Evolutionary conservation across 306 rosid genomes (phyloP), one percentile per base, ranked within the genome.

Genomic region (Delonix regia): DNA sequence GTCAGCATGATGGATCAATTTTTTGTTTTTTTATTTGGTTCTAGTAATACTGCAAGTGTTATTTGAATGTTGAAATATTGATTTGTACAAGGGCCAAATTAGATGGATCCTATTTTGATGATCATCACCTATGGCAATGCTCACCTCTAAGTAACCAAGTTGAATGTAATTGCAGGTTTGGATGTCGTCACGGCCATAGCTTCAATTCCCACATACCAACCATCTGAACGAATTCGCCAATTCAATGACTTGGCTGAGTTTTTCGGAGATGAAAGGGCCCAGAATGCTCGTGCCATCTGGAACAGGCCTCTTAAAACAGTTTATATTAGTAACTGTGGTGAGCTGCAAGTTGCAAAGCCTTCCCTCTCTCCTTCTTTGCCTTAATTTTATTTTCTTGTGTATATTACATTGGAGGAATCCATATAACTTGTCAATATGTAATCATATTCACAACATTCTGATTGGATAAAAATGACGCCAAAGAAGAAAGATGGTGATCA

Each of bases 271-370:
- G 95, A 81, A 69, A 92, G 99, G 78, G 97, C 99, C 6, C 90
- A 80, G 85, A 93, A 89, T 85, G 99, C 99, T 45, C 92, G 99
- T 18, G 81, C 89, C 52, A 80, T 68, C 64, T 94, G 97, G 99
- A 88, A 89, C 80, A 85, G 86, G 84, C 99, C 99, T 36, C 93
- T 92, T 25, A 88, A 84, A 25, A 89, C 92, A 12, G 88, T 94
- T 45, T 92, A 85, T 75, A 92, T 94, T 76, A 92, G 99, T 75
- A 90, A 87, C 80, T 94, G 97, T 80, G 99, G 97, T 62, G 97
- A 87, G 77, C 81, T 94, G 51, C 78, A 90, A 79, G 97, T 94
- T 71, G 80, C 99, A 74, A 90, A 94, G 87, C 99, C 97, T 85
- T 82, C 92, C 10, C 90, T 94, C 36, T 22, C 95, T 34, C 97